Evolutionary conservation across 1,284 basidiomycete genomes (phyloP).

Genomic region (Somion occarium): DNA sequence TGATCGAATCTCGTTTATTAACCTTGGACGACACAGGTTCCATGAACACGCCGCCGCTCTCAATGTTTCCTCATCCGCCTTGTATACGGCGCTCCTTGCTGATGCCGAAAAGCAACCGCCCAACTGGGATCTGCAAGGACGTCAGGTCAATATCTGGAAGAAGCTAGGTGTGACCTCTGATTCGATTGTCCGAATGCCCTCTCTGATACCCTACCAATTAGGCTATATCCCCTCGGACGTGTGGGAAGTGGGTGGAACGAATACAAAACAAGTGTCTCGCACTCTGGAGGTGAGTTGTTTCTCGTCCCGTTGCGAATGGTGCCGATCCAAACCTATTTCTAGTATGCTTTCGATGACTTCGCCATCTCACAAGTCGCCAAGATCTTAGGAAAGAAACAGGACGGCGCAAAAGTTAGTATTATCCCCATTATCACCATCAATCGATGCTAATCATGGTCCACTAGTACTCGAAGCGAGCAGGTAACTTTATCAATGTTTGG

Average conservation of each 20-base stretch:
- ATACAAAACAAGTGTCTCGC: slow-evolving; percentile 56
- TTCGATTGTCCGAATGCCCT: not conserved
- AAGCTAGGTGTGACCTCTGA: slow-evolving; percentile 17
- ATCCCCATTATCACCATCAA: slow-evolving; percentile 3
- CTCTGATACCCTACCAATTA: slow-evolving; percentile 11
- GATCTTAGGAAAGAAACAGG: slow-evolving; percentile 41
- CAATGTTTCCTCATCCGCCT: slow-evolving; percentile 40
- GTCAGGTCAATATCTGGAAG: slow-evolving; percentile 57
- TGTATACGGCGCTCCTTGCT: slow-evolving; percentile 50
- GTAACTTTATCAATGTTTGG: slow-evolving; percentile 58
- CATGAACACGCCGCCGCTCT: slow-evolving; percentile 40
- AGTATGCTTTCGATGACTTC: slow-evolving; percentile 64
- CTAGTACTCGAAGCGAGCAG: slow-evolving; percentile 50
- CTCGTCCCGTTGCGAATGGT: too few species aligned
- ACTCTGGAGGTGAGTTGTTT: slow-evolving; percentile 45
- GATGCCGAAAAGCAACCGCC: slow-evolving; percentile 55
- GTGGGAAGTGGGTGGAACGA: slow-evolving; percentile 47
- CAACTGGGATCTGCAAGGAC: slow-evolving; percentile 62
- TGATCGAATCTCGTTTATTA: not conserved
- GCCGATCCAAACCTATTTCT: not conserved
- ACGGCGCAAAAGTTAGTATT: slow-evolving; percentile 40
- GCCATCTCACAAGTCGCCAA: slow-evolving; percentile 59
- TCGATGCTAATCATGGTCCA: slow-evolving; percentile 1
- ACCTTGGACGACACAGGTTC: slow-evolving; percentile 35
- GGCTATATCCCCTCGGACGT: slow-evolving; percentile 53